Percentiles rank a stretch among this genome's conserved stretches.
These are phyloP conservation scores for Auricularia heimuer DNA, from an alignment of 768 basidiomycete species.

Conservation along the genomic window DNA sequence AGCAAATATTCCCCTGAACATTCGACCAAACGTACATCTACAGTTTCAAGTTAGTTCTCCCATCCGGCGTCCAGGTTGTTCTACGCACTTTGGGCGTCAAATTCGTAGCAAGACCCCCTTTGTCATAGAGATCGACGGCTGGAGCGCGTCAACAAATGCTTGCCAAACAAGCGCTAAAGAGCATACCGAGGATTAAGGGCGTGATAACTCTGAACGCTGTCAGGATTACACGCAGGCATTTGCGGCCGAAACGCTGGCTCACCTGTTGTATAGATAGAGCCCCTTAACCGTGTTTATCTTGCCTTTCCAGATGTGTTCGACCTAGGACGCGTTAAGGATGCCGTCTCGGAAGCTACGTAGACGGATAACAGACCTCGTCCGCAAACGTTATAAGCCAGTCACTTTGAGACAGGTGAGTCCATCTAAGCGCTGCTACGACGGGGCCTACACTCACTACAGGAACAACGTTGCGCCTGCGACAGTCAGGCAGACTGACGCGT, in stretches of 20 bases:
- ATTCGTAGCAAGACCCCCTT: neutral
- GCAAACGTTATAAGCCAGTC: neutral
- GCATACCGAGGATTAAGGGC: neutral
- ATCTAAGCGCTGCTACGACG: neutral
- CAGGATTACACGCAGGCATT: neutral
- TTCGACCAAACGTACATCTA: neutral
- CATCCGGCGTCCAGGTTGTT: neutral
- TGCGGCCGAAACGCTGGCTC: neutral
- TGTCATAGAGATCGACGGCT: slow-evolving; percentile 1
- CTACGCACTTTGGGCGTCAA: neutral
- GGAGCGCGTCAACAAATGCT: neutral
- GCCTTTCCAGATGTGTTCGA: neutral
- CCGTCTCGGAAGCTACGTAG: neutral
- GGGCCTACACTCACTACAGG: neutral
- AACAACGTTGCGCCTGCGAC: neutral
- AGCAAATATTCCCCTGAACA: neutral
- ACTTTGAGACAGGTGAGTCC: neutral
- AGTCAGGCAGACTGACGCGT: neutral
- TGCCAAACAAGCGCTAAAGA: neutral
- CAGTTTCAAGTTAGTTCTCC: neutral
- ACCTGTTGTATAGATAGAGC: neutral
- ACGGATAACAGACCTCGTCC: neutral
- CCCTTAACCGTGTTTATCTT: neutral
- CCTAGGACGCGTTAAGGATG: neutral
- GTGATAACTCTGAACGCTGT: neutral